These are phyloP conservation scores for Auricularia heimuer DNA, from an alignment of 768 basidiomycete genomes.

Conservation along the genomic window DNA sequence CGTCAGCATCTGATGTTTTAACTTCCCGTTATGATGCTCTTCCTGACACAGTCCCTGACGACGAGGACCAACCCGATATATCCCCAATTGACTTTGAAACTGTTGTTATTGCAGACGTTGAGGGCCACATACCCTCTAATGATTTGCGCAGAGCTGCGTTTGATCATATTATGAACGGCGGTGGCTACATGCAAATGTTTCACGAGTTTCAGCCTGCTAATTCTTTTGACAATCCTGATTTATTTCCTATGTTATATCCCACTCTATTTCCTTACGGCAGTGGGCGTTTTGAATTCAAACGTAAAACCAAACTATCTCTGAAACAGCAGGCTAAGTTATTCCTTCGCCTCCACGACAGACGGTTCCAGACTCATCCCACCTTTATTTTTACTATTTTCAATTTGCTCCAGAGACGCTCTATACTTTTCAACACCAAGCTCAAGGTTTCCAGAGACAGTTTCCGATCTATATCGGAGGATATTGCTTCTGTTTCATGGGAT, in stretches of 20 bases:
- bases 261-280: conserved; percentile 15
- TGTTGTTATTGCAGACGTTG: conserved; percentile 4
- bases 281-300: conserved; percentile 12
- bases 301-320: not conserved
- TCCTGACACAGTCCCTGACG: no score
- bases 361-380: conserved; percentile 14
- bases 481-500: conserved; percentile 7
- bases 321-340: conserved; percentile 7
- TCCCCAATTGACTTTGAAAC: not conserved
- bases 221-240: conserved; percentile 6
- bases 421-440: conserved; percentile 6
- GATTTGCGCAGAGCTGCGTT: conserved; percentile 5
- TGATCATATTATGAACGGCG: conserved; percentile 5
- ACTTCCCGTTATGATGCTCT: conserved; percentile 3
- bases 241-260: conserved; percentile 15
- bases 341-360: conserved; percentile 6
- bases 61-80: not conserved
- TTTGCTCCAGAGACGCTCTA: conserved; percentile 11
- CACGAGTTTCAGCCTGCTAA: conserved; percentile 8
- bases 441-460: conserved; percentile 6
- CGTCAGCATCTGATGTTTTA: not conserved
- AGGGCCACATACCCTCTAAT: not conserved
- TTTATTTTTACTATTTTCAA: conserved; percentile 14
- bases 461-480: not conserved
- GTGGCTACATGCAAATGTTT: conserved; percentile 6